Percentiles rank a stretch among this genome's conserved stretches.
These are phyloP conservation scores for Serendipita indica DNA, from an alignment of 768 basidiomycete genomes.

Conservation along the genomic window DNA sequence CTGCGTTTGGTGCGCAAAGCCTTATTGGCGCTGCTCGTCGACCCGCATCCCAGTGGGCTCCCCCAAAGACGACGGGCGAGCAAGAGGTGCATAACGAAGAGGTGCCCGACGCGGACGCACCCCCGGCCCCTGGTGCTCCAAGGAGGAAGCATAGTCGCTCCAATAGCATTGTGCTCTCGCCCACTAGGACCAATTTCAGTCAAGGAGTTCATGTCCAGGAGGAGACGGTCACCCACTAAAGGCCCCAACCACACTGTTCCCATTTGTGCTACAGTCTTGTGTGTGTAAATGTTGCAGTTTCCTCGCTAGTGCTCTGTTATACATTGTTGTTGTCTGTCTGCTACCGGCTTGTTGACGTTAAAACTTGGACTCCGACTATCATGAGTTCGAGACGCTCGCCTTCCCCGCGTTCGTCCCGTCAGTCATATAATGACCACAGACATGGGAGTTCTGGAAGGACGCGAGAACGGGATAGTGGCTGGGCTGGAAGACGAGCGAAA, in stretches of 20 bases:
- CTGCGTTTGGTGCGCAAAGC: not conserved
- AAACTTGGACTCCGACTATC: too few species aligned
- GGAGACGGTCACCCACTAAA: not conserved
- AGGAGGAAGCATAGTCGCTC: not conserved
- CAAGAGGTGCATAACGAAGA: not conserved
- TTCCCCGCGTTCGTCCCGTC: not conserved
- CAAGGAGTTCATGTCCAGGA: not conserved
- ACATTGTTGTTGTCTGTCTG: too few species aligned
- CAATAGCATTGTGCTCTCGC: not conserved
- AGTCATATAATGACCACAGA: not conserved
- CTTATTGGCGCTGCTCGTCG: not conserved
- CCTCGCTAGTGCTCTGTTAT: too few species aligned
- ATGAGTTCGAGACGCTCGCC: not conserved
- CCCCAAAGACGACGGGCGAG: not conserved
- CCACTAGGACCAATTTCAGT: not conserved
- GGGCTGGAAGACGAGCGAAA: not conserved
- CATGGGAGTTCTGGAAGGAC: not conserved
- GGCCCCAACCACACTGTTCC: not conserved
- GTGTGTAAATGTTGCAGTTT: too few species aligned
- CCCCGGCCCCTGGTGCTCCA: not conserved
- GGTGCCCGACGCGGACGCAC: not conserved
- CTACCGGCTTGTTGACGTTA: too few species aligned
- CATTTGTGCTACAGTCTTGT: too few species aligned
- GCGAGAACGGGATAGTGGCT: slow-evolving; percentile 2
- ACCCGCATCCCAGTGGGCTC: not conserved